Base-by-base conservation (phyloP, 176 grass and related monocot genomes). In the Elymus sibiricus region DNA sequence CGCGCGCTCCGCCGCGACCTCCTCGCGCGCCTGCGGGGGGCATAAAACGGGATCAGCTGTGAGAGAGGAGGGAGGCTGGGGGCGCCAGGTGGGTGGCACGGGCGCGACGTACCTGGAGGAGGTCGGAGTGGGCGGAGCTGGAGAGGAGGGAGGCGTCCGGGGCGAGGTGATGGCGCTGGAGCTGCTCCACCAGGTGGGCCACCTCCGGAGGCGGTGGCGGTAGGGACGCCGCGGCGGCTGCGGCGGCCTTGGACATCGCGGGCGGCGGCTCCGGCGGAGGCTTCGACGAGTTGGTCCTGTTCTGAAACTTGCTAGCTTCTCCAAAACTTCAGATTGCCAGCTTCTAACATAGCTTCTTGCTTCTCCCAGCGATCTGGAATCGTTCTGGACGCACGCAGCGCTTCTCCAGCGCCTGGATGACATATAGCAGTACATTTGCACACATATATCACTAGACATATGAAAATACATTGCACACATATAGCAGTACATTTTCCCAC, bases 91-190 rank as follows among this genome's bases (percentile, higher is more conserved):
- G 34, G 15, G 9, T 11, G 69, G 55, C 43, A 35, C 43, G 43
- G 55, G 44, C 2, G 67, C 43, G 63, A 43, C 70, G 68, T 93
- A 92, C 95, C 83, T 93, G 95, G 70, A 90, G 87, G 87, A 98
- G 95, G 61, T 98, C 95, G 59, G 88, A 65, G 70, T 91, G 92
- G 60, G 91, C 85, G 62, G 88, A 91, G 82, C 80, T 98, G 72
- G 96, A 94, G 75, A 98, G 90, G 64, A 91, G 90, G 78, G 93
- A 98, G n/a, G 90, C 90, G 46, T 98, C 96, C 1, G 96, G 96
- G 12, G 93, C 96, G 79, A 98, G 93, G 86, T 93, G 94, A 68
- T 98, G 96, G 34, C 96, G 83, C 78, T 98, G 91, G 39, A 98
- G 86, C 93, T 92, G 92, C 38, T 95, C 93, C 71, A 98, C 90